Base-by-base conservation (phyloP, 2,329 filamentous ascomycete species). In the Plectosphaerella sp. region DNA sequence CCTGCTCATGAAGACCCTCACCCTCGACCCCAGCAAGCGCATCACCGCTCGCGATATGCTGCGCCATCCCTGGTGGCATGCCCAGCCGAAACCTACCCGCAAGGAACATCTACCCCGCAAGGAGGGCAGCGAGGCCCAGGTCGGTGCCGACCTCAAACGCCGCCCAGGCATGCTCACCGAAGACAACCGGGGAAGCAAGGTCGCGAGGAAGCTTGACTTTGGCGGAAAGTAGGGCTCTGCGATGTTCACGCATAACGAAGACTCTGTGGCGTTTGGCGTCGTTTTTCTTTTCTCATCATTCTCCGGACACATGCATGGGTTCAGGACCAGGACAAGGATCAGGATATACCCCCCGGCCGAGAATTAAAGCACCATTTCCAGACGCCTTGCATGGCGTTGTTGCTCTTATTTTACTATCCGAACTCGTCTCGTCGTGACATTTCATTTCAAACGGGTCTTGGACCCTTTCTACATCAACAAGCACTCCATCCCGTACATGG, bases 401-500 rank as follows among this genome's bases (percentile, higher is more conserved):
- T 54, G 28, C 16, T 36, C 33, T 48, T 22, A 22, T 45, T 47
- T 18, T 45, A 49, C 28, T 15, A 16, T 47, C 45, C 22, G 22
- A 41, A 41, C 41, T 18, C 28, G 24, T 18, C 16, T 28, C 15
- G 15, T 20, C 42, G 15, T 33, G 15, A 14, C 25, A 35, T 48
- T 18, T 51, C 16, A 35, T 16, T 43, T 5, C 24, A 5, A 22
- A 22, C 22, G 9, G 18, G 8, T 12, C 8, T 33, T 33, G 28
- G 10, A 9, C 33, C 33, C 16, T 22, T 10, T 2, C 42, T 49
- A 97, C 91, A 97, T 97, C 43, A 95, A 65, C 45, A 67, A 68
- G 69, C 94, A 99, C 54, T 94, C 93, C 67, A 96, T 83, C 5
- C 94, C 94, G 72, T 97, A 97, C 91, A 99, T 97, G 56, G 91